Conservation (phyloP, 768 basidiomycete genomes). For the Rhodotorula kratochvilovae region DNA sequence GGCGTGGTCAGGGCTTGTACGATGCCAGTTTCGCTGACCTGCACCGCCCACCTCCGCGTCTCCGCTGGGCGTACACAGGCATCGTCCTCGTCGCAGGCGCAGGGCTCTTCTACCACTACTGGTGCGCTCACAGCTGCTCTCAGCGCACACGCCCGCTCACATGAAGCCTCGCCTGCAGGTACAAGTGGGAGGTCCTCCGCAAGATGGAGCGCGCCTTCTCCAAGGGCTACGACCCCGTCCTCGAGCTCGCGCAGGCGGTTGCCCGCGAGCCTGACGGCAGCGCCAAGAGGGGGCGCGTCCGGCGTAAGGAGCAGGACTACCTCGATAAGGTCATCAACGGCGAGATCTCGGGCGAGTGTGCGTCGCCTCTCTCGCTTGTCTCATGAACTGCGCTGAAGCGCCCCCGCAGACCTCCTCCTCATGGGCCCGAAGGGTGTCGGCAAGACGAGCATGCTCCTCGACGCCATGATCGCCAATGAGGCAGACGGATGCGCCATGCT, state of each 20-base stretch:
- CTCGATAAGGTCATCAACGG: conserved; percentile 78
- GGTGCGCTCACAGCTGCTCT: not conserved
- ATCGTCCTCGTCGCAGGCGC: conserved; percentile 17
- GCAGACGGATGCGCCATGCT: conserved; percentile 60
- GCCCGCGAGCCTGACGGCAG: conserved; percentile 51
- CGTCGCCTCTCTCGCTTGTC: not conserved
- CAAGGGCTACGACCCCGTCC: conserved; percentile 71
- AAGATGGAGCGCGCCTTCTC: conserved; percentile 76
- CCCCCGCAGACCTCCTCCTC: conserved; percentile 19
- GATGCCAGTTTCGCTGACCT: not conserved
- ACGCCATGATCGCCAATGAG: conserved; percentile 33
- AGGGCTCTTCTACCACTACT: conserved; percentile 30
- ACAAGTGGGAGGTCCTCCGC: conserved; percentile 72
- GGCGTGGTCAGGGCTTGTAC: no score
- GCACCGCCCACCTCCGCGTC: not conserved
- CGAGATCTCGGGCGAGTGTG: conserved; percentile 46
- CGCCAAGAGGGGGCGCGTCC: conserved; percentile 59
- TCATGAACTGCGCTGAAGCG: no score
- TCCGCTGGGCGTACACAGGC: no score
- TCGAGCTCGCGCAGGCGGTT: conserved; percentile 61
- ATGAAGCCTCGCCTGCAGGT: conserved; percentile 43
- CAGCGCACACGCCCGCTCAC: not conserved
- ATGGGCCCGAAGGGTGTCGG: conserved; percentile 29
- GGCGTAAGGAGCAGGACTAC: conserved; percentile 66
- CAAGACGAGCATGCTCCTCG: conserved; percentile 21